phyloP scores from a whole-genome alignment of 2,329 filamentous ascomycete genomes.

The Botrytis paeoniae region DNA sequence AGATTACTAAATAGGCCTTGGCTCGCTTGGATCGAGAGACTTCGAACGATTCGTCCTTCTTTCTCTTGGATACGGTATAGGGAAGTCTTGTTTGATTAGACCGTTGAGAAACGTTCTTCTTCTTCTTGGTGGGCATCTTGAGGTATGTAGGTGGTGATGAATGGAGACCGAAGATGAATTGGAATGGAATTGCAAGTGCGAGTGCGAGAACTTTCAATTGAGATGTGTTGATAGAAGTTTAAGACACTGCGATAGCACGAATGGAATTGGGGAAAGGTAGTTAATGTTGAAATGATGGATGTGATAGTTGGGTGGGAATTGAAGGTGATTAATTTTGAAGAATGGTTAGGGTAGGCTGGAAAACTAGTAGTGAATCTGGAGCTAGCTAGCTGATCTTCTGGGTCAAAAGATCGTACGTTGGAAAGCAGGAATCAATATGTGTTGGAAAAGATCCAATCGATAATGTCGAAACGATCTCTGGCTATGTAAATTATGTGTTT shows the following conservation, averaged over 20 bases:
- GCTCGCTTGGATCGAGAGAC: constrained; percentile 12
- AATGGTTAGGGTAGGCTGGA: not conserved
- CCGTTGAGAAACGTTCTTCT: not conserved
- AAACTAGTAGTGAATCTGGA: not conserved
- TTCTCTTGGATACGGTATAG: not conserved
- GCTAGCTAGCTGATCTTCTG: not conserved
- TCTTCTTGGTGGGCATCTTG: constrained; percentile 1
- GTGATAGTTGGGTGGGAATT: not conserved
- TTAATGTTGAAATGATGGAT: not conserved
- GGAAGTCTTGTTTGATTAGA: not conserved
- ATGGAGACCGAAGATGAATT: not conserved
- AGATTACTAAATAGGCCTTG: not conserved
- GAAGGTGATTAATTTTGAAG: not conserved
- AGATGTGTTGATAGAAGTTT: not conserved
- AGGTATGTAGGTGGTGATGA: not conserved
- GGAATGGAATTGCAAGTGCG: not conserved
- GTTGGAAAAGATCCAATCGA: not conserved
- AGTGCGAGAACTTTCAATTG: not conserved
- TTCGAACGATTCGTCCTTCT: not conserved
- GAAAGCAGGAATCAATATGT: constrained; percentile 1
- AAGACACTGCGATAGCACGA: not conserved
- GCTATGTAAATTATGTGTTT: not conserved
- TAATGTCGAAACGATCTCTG: not conserved
- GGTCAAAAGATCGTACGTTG: not conserved
- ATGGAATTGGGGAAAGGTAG: not conserved